Evolutionary conservation across 345 rosid species (phyloP).

Genomic region (Schrenkiella parvula): DNA sequence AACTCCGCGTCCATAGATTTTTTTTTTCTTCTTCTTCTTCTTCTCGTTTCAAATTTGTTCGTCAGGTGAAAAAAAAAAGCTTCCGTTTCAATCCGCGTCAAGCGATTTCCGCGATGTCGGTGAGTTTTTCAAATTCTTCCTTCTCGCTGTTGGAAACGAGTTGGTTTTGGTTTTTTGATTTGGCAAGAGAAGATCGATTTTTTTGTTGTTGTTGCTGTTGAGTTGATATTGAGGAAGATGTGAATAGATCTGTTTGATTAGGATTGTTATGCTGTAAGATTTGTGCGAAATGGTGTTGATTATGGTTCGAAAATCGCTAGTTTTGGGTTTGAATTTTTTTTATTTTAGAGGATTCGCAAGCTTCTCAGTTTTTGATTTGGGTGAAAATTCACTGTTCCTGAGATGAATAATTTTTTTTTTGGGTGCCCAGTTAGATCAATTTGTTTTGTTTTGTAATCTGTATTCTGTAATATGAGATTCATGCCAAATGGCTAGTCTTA

Average conservation of each 20-base stretch:
- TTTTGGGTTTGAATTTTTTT: background rate
- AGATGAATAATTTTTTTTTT: background rate
- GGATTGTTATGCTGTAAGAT: background rate
- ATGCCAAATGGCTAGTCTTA: background rate
- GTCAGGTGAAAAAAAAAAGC: background rate
- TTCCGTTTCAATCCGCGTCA: conserved; percentile 12
- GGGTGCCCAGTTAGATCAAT: background rate
- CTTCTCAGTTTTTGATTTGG: background rate
- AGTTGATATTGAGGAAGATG: background rate
- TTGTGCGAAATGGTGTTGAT: conserved; percentile 1
- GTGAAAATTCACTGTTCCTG: background rate
- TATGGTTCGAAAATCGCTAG: background rate
- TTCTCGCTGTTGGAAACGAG: background rate
- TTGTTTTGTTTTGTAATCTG: background rate
- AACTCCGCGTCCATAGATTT: conserved; percentile 23
- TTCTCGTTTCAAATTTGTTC: conserved; percentile 11
- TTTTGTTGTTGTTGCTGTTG: background rate
- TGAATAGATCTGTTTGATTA: conserved; percentile 23
- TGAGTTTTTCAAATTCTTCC: background rate
- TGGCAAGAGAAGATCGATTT: background rate
- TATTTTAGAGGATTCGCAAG: background rate
- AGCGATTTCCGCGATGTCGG: conserved; percentile 22
- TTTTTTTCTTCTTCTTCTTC: background rate
- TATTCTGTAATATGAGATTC: background rate
- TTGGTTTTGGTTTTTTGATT: background rate